These are phyloP conservation scores for Grosmannia penicillata DNA, from an alignment of 2,329 filamentous ascomycete genomes.

Conservation along the genomic window DNA sequence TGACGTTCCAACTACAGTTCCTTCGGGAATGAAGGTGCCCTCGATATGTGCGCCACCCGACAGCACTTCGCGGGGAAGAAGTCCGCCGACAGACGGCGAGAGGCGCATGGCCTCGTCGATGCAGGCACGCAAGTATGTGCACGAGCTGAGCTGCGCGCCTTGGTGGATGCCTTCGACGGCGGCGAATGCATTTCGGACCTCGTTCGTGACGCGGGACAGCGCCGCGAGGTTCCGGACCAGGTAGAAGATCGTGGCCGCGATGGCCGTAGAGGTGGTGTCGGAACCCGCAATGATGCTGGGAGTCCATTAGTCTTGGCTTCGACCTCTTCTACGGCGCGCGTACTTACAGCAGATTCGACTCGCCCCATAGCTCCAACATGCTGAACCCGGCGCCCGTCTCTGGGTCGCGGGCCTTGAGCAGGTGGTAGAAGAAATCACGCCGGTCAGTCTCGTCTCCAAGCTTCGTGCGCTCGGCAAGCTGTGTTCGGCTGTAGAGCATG, in stretches of 20 bases:
- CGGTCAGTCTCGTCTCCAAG: conserved; percentile 51
- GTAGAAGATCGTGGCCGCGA: conserved; percentile 49
- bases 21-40: conserved; percentile 37
- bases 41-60: conserved; percentile 38
- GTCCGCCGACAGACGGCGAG: conserved; percentile 44
- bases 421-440: conserved; percentile 63
- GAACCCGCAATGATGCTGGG: conserved; percentile 51
- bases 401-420: conserved; percentile 56
- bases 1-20: conserved; percentile 48
- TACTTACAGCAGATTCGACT: conserved; percentile 50
- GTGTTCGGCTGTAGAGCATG: conserved; percentile 54
- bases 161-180: conserved; percentile 39
- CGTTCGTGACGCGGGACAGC: conserved; percentile 30
- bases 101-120: conserved; percentile 52
- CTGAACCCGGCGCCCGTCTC: conserved; percentile 54
- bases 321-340: background rate
- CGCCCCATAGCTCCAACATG: conserved; percentile 53
- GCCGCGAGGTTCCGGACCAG: conserved; percentile 36
- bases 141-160: conserved; percentile 31
- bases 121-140: conserved; percentile 46
- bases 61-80: conserved; percentile 45
- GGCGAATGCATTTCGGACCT: conserved; percentile 36
- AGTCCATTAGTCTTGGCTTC: background rate
- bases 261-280: conserved; percentile 56
- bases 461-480: conserved; percentile 51